A percentile compares a stretch with the other conserved stretches of the same genome.
Evolutionary conservation across 257 asterid species (phyloP).

Genomic region (Nicotiana noctiflora): DNA sequence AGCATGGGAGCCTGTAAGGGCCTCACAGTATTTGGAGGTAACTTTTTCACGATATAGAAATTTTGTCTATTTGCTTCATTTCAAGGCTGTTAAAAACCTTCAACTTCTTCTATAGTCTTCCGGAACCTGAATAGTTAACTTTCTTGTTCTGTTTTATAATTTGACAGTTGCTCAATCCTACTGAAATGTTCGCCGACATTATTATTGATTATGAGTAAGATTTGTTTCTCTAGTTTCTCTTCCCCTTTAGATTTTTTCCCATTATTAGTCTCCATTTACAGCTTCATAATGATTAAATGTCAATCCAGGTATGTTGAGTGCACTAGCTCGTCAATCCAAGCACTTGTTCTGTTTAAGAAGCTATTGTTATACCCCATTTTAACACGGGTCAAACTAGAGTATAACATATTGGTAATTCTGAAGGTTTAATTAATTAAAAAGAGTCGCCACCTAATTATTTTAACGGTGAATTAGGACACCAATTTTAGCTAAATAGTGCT

Average conservation of each 20-base stretch:
- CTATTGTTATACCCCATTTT: too few species aligned
- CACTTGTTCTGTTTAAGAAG: too few species aligned
- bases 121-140: not conserved
- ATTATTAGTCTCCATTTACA: too few species aligned
- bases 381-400: too few species aligned
- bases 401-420: too few species aligned
- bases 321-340: too few species aligned
- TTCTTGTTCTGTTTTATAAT: not conserved
- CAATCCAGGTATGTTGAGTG: too few species aligned
- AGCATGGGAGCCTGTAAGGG: constrained; percentile 97
- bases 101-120: not conserved
- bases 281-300: too few species aligned
- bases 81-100: not conserved
- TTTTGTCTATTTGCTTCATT: not conserved
- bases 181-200: constrained; percentile 59
- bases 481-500: too few species aligned
- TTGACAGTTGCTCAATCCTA: constrained; percentile 61
- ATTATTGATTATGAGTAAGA: constrained; percentile 78
- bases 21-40: constrained; percentile 81
- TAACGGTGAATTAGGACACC: too few species aligned
- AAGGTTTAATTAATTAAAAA: too few species aligned
- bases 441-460: too few species aligned
- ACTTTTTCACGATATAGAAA: not conserved
- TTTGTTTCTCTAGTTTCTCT: not conserved
- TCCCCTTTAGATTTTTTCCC: not conserved